A percentile compares a stretch with the other conserved stretches of the same genome.
phyloP scores from a whole-genome alignment of 2,329 filamentous ascomycete species.

The Polychaeton citri region DNA sequence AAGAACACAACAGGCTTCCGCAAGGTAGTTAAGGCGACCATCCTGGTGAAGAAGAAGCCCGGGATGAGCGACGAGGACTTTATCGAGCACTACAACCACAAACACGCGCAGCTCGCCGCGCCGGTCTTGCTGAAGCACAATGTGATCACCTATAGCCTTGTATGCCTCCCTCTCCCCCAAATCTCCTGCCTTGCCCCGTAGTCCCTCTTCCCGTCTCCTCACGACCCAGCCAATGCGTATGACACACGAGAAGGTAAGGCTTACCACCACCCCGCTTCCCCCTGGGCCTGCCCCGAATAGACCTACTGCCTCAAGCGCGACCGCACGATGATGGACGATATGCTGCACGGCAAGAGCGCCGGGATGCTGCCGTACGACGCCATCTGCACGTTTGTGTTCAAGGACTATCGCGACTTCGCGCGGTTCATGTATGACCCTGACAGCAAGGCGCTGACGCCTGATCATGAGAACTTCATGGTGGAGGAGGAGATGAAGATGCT shows the following conservation, averaged over 20 bases:
- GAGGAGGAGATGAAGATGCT: slow-evolving; percentile 29
- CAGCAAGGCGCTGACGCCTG: slow-evolving; percentile 24
- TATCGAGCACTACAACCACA: slow-evolving; percentile 32
- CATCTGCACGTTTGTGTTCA: slow-evolving; percentile 36
- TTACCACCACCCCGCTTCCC: too few species aligned
- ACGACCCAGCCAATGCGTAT: too few species aligned
- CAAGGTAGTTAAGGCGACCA: slow-evolving; percentile 33
- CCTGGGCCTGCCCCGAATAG: slow-evolving; percentile 11
- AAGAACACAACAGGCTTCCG: slow-evolving; percentile 31
- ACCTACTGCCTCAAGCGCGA: slow-evolving; percentile 33
- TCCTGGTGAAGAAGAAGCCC: slow-evolving; percentile 34
- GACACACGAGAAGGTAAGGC: too few species aligned
- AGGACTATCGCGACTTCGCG: slow-evolving; percentile 31
- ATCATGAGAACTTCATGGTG: slow-evolving; percentile 24
- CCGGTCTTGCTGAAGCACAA: slow-evolving; percentile 30
- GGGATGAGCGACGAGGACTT: slow-evolving; percentile 32
- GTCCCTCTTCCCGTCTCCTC: background rate
- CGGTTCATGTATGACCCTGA: slow-evolving; percentile 34
- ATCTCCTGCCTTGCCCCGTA: background rate
- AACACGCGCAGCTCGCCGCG: slow-evolving; percentile 31
- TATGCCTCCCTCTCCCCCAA: slow-evolving; percentile 16
- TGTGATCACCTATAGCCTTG: slow-evolving; percentile 32
- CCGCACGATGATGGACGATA: slow-evolving; percentile 31
- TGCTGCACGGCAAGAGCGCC: slow-evolving; percentile 29
- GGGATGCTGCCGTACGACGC: slow-evolving; percentile 32